Percentiles rank a stretch among this genome's conserved stretches.
Conservation (phyloP, 2,329 filamentous ascomycete species). For the Lasiodiplodia sp. region DNA sequence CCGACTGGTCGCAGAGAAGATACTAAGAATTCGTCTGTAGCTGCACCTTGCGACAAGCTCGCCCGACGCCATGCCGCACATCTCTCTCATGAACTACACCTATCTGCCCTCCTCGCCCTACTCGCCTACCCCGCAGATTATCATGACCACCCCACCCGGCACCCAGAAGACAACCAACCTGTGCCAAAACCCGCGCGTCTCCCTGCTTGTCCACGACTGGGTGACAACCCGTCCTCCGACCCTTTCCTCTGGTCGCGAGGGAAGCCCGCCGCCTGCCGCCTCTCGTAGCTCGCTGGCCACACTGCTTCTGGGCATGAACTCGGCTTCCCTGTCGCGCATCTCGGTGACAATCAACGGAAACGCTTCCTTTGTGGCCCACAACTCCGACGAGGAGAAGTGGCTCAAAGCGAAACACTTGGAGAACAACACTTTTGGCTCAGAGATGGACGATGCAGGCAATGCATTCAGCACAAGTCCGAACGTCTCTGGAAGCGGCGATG, state of each 20-base stretch:
- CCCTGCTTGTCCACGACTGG: slow-evolving; percentile 97
- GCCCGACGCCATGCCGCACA: slow-evolving; percentile 81
- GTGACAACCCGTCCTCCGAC: slow-evolving; percentile 90
- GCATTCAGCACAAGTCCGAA: slow-evolving; percentile 41
- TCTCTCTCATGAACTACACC: slow-evolving; percentile 99
- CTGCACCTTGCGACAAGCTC: slow-evolving; percentile 96
- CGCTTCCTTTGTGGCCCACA: slow-evolving; percentile 74
- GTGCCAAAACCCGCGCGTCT: slow-evolving; percentile 83
- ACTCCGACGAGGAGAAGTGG: slow-evolving; percentile 83
- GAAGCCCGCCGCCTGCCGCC: slow-evolving; percentile 66
- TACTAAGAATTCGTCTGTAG: slow-evolving; percentile 55
- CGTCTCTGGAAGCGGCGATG: slow-evolving; percentile 52
- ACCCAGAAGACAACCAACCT: slow-evolving; percentile 86
- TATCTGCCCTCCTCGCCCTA: slow-evolving; percentile 80
- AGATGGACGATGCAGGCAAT: slow-evolving; percentile 36
- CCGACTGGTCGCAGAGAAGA: slow-evolving; percentile 25
- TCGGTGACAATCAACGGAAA: slow-evolving; percentile 92
- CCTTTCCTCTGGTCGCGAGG: slow-evolving; percentile 62
- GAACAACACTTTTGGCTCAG: slow-evolving; percentile 84
- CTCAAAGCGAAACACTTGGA: slow-evolving; percentile 84
- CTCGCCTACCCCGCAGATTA: slow-evolving; percentile 72
- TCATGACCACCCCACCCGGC: slow-evolving; percentile 86
- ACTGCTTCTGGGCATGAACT: slow-evolving; percentile 89
- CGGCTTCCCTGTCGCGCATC: slow-evolving; percentile 84
- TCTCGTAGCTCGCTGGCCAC: slow-evolving; percentile 77